A percentile compares a stretch with the other conserved stretches of the same genome.
Evolutionary conservation across 805 yeast genomes (phyloP).

Genomic region (Metschnikowia noctiluminum): DNA sequence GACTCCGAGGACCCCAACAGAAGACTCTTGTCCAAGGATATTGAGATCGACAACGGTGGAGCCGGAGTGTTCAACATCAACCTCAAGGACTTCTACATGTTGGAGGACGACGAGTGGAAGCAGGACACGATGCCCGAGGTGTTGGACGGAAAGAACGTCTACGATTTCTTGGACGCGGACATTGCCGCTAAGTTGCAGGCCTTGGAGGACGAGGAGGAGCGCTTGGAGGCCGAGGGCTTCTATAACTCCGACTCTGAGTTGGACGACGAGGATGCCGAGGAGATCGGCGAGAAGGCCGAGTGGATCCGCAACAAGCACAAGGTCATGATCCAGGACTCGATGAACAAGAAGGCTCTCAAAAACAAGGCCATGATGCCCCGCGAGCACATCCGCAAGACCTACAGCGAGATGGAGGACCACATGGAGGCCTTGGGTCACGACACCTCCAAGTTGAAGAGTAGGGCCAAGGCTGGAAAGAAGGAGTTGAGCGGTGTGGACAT

Average conservation of each 20-base stretch:
- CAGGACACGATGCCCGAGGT: slow-evolving; percentile 96
- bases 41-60: slow-evolving; percentile 95
- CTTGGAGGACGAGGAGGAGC: slow-evolving; percentile 95
- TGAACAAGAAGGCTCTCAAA: slow-evolving; percentile 82
- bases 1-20: slow-evolving; percentile 80
- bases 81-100: slow-evolving; percentile 83
- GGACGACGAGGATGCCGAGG: slow-evolving; percentile 48
- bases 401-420: slow-evolving; percentile 80
- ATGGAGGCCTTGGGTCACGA: slow-evolving; percentile 91
- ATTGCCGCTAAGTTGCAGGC: slow-evolving; percentile 91
- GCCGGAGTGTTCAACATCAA: slow-evolving; percentile 97
- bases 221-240: slow-evolving; percentile 90
- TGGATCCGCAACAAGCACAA: slow-evolving; percentile 97
- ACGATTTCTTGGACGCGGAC: slow-evolving; percentile 96
- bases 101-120: slow-evolving; percentile 98
- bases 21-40: slow-evolving; percentile 76
- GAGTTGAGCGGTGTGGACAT: slow-evolving; percentile 75
- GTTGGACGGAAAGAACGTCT: slow-evolving; percentile 92
- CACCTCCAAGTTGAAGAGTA: slow-evolving; percentile 50
- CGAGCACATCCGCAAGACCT: slow-evolving; percentile 76
- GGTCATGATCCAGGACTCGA: slow-evolving; percentile 83
- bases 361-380: slow-evolving; percentile 87
- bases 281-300: slow-evolving; percentile 75
- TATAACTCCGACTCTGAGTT: slow-evolving; percentile 80
- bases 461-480: slow-evolving; percentile 32